These are phyloP conservation scores for Penicillium cinerascens DNA, from an alignment of 495 filamentous ascomycete species.

Conservation along the genomic window DNA sequence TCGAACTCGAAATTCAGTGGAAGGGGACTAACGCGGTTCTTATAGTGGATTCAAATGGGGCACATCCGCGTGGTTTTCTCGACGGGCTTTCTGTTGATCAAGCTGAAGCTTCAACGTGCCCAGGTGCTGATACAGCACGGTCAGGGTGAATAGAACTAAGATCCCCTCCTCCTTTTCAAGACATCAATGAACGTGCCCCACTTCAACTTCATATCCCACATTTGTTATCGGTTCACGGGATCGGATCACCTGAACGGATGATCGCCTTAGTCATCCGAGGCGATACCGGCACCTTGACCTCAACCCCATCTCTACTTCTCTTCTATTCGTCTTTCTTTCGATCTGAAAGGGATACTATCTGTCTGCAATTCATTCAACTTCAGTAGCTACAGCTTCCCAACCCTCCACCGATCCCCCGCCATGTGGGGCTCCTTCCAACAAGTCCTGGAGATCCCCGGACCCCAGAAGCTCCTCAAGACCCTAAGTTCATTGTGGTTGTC, in stretches of 20 bases:
- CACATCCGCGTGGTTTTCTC: no score
- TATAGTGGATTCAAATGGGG: no score
- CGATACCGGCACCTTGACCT: constrained; percentile 3
- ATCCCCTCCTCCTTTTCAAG: neutral
- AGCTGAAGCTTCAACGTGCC: no score
- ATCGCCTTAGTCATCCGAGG: constrained; percentile 23
- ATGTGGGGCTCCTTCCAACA: constrained; percentile 25
- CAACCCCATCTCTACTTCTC: neutral
- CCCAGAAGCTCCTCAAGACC: constrained; percentile 41
- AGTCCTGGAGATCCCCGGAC: constrained; percentile 33
- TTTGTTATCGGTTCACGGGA: neutral
- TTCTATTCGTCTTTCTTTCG: neutral
- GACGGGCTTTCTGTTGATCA: no score
- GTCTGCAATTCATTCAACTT: neutral
- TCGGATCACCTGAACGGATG: constrained; percentile 10
- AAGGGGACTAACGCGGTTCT: no score
- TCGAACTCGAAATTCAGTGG: no score
- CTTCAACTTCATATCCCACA: neutral
- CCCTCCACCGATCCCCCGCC: neutral
- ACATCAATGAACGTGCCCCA: neutral
- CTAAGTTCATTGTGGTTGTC: constrained; percentile 35
- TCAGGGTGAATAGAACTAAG: no score
- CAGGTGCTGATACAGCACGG: no score
- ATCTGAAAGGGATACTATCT: neutral
- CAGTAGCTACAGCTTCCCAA: neutral